Conservation (phyloP, 2,329 filamentous ascomycete species). For the Paecilomyces sp. region DNA sequence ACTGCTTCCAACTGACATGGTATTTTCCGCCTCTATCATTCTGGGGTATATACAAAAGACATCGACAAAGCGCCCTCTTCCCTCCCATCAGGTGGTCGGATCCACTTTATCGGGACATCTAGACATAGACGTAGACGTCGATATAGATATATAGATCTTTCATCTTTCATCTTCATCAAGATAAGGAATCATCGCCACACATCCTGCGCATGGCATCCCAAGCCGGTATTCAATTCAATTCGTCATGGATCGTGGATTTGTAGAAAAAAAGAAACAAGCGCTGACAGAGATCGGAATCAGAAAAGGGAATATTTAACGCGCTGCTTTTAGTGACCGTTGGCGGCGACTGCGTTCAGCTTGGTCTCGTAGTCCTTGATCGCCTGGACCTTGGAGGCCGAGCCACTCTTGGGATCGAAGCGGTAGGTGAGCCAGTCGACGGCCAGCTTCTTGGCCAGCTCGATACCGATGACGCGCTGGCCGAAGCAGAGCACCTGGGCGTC, state of each 20-base stretch:
- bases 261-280: not conserved
- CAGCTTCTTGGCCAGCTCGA: constrained; percentile 71
- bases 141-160: not conserved
- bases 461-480: constrained; percentile 73
- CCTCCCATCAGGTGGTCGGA: not conserved
- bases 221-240: not conserved
- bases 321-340: not conserved
- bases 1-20: not conserved
- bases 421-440: constrained; percentile 81
- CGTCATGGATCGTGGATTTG: not conserved
- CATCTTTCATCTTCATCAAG: no score
- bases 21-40: not conserved
- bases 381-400: constrained; percentile 55
- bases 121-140: no score
- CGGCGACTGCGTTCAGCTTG: constrained; percentile 14
- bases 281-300: not conserved
- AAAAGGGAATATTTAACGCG: no score
- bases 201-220: not conserved
- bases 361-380: constrained; percentile 38
- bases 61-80: not conserved
- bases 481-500: constrained; percentile 83
- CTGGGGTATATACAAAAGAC: not conserved
- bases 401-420: constrained; percentile 63
- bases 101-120: not conserved
- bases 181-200: no score